Percentiles rank a stretch among this genome's conserved stretches.
Evolutionary conservation across 768 basidiomycete species (phyloP).

Genomic region (Trametes sanguinea): DNA sequence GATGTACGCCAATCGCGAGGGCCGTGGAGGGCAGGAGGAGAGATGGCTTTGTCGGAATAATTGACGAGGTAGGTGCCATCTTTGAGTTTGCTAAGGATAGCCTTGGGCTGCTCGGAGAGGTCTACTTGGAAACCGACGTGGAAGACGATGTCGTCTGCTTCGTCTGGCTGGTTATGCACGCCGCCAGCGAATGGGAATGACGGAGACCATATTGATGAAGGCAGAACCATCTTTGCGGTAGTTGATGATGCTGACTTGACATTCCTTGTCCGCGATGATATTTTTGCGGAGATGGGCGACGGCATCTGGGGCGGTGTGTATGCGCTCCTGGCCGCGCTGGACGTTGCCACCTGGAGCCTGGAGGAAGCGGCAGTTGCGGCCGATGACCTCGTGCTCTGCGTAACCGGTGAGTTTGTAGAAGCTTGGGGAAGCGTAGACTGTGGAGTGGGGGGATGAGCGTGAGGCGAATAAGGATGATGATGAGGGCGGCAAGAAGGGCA

Average conservation of each 20-base stretch:
- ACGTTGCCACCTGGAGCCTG: constrained; percentile 73
- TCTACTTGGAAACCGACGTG: constrained; percentile 98
- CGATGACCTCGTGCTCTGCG: constrained; percentile 71
- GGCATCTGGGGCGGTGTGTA: constrained; percentile 62
- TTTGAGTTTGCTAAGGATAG: constrained; percentile 75
- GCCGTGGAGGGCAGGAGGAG: constrained; percentile 21
- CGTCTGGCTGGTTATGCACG: constrained; percentile 45
- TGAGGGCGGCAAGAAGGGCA: not conserved
- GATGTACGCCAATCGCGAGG: constrained; percentile 37
- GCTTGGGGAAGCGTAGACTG: constrained; percentile 82
- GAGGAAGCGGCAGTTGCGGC: constrained; percentile 89
- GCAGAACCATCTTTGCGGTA: constrained; percentile 82
- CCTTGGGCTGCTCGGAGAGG: constrained; percentile 81
- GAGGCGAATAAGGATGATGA: not conserved
- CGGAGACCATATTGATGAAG: constrained; percentile 90
- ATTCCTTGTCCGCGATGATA: constrained; percentile 77
- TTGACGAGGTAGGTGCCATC: constrained; percentile 79
- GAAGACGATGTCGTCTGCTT: constrained; percentile 73
- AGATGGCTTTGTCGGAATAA: constrained; percentile 39
- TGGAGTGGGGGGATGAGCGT: not conserved
- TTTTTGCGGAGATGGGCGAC: constrained; percentile 69
- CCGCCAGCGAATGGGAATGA: constrained; percentile 83
- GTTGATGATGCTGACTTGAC: constrained; percentile 85
- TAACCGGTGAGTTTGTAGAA: constrained; percentile 84
- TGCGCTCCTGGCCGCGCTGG: constrained; percentile 53